Conservation (phyloP, 2,329 filamentous ascomycete genomes). For the Basipetospora sp. region DNA sequence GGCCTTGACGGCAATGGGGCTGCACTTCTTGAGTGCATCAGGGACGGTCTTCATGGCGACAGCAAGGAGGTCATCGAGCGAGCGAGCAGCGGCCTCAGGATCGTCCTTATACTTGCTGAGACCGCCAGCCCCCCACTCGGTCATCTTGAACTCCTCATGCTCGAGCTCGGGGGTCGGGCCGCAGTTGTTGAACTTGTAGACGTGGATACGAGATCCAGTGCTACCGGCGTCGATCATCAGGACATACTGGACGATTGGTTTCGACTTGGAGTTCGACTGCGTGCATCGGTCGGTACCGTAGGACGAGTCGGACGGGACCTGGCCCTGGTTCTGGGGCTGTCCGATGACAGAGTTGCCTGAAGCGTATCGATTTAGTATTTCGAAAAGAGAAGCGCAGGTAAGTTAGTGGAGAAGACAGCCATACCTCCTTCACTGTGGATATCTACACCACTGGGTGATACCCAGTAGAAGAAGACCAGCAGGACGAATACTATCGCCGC, state of each 20-base stretch:
- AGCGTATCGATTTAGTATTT: neutral
- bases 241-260: slow-evolving; percentile 92
- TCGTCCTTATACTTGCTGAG: slow-evolving; percentile 79
- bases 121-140: slow-evolving; percentile 67
- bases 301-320: slow-evolving; percentile 43
- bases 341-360: neutral
- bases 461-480: slow-evolving; percentile 47
- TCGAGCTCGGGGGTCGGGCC: slow-evolving; percentile 89
- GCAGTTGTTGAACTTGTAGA: slow-evolving; percentile 95
- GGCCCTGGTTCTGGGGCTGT: slow-evolving; percentile 24
- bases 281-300: slow-evolving; percentile 62
- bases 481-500: slow-evolving; percentile 45
- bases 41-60: slow-evolving; percentile 75
- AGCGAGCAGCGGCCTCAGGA: slow-evolving; percentile 75
- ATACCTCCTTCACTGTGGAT: slow-evolving; percentile 30
- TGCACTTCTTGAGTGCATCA: slow-evolving; percentile 78
- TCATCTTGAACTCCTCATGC: slow-evolving; percentile 85
- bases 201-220: slow-evolving; percentile 93
- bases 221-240: slow-evolving; percentile 98
- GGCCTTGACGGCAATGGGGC: slow-evolving; percentile 91
- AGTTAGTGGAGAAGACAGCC: no score
- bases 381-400: neutral
- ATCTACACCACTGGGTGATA: slow-evolving; percentile 44
- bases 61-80: slow-evolving; percentile 74
- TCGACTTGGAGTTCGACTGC: slow-evolving; percentile 69